Evolutionary conservation across 768 basidiomycete species (phyloP).

Genomic region (Rhizopogon vinicolor): DNA sequence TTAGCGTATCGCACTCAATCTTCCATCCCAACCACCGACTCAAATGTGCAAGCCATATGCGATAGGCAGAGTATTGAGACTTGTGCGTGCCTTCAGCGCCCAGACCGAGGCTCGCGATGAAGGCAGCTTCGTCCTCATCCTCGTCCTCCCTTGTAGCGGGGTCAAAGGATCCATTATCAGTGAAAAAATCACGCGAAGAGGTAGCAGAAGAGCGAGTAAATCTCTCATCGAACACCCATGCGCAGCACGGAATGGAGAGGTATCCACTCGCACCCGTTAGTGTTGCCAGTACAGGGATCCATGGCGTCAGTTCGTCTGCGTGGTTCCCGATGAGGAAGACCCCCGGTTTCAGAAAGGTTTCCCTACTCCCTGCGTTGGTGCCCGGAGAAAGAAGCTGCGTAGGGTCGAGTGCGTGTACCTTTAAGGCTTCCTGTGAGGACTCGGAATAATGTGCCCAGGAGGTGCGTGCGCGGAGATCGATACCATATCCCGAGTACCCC

Average conservation of each 20-base stretch:
- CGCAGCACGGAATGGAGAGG: slow-evolving; percentile 86
- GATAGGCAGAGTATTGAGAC: slow-evolving; percentile 77
- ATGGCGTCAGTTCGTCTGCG: slow-evolving; percentile 94
- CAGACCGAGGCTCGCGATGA: slow-evolving; percentile 46
- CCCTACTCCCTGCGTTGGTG: not conserved
- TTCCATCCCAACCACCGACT: slow-evolving; percentile 79
- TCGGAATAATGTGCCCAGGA: slow-evolving; percentile 82
- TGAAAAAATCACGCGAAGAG: slow-evolving; percentile 14
- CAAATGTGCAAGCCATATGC: slow-evolving; percentile 80
- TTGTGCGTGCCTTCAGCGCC: slow-evolving; percentile 56
- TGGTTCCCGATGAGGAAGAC: slow-evolving; percentile 92
- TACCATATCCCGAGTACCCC: slow-evolving; percentile 80
- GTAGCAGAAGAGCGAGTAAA: slow-evolving; percentile 46
- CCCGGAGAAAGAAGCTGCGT: slow-evolving; percentile 23
- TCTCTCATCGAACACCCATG: slow-evolving; percentile 72
- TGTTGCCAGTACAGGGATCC: slow-evolving; percentile 82
- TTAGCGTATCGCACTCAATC: slow-evolving; percentile 77
- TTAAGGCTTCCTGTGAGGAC: slow-evolving; percentile 53
- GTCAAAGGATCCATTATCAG: slow-evolving; percentile 14
- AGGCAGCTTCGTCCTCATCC: slow-evolving; percentile 24
- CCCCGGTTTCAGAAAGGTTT: slow-evolving; percentile 32
- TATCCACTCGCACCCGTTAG: slow-evolving; percentile 59
- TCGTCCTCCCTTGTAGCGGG: slow-evolving; percentile 12
- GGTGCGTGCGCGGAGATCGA: slow-evolving; percentile 80
- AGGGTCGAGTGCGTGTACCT: slow-evolving; percentile 72